Evolutionary conservation across 2,329 filamentous ascomycete genomes (phyloP).

Genomic region (Pyrenochaeta sp.): DNA sequence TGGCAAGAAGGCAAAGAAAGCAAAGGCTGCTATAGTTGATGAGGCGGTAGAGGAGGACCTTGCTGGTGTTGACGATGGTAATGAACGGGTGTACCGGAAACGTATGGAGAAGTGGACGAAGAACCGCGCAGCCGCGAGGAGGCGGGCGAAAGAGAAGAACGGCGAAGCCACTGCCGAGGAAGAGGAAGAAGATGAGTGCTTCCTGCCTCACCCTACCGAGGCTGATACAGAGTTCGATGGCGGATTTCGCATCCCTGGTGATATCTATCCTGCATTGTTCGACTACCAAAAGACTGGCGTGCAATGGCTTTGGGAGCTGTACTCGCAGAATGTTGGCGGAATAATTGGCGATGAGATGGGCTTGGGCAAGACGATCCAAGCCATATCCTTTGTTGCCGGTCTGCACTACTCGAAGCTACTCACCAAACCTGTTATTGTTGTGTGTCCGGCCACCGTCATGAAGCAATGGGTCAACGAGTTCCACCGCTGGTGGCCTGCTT

Average conservation of each 20-base stretch:
- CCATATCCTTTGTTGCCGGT: slow-evolving; percentile 84
- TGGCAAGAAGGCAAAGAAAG: slow-evolving; percentile 36
- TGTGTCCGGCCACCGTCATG: slow-evolving; percentile 93
- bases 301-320: slow-evolving; percentile 93
- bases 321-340: slow-evolving; percentile 87
- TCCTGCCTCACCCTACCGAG: slow-evolving; percentile 83
- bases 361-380: slow-evolving; percentile 89
- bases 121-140: slow-evolving; percentile 68
- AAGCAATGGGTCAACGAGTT: slow-evolving; percentile 99
- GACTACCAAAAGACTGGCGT: slow-evolving; percentile 98
- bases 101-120: slow-evolving; percentile 79
- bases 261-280: slow-evolving; percentile 91
- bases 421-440: slow-evolving; percentile 84
- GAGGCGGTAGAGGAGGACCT: slow-evolving; percentile 61
- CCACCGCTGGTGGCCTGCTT: slow-evolving; percentile 98
- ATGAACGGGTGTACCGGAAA: slow-evolving; percentile 80
- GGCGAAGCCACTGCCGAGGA: slow-evolving; percentile 37
- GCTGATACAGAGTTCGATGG: slow-evolving; percentile 79
- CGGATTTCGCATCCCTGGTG: slow-evolving; percentile 83
- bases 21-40: slow-evolving; percentile 26
- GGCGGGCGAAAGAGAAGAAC: slow-evolving; percentile 52
- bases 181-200: slow-evolving; percentile 72
- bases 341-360: slow-evolving; percentile 99
- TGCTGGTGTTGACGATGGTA: slow-evolving; percentile 82
- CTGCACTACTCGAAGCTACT: slow-evolving; percentile 91